Conservation (phyloP, 768 basidiomycete species). For the Kwoniella dendrophila region DNA sequence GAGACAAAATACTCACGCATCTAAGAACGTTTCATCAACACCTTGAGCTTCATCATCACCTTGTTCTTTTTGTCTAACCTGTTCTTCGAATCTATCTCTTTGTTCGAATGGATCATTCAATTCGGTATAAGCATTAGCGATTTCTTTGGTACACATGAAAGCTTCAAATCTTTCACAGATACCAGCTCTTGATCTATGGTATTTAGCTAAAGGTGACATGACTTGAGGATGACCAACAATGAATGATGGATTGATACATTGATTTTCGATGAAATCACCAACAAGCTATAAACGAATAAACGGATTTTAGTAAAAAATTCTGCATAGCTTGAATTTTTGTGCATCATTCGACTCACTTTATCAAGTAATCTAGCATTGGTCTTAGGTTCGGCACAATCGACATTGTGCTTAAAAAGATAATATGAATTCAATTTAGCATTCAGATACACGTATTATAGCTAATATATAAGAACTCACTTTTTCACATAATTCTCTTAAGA, state of each 20-base stretch:
- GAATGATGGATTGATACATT: slow-evolving; percentile 95
- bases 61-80: slow-evolving; percentile 87
- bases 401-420: slow-evolving; percentile 70
- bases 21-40: slow-evolving; percentile 91
- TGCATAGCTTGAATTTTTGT: not conserved
- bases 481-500: slow-evolving; percentile 75
- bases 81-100: slow-evolving; percentile 88
- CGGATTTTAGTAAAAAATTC: not conserved
- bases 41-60: slow-evolving; percentile 99
- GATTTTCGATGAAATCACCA: slow-evolving; percentile 94
- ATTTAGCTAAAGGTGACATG: slow-evolving; percentile 99
- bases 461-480: slow-evolving; percentile 64
- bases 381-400: slow-evolving; percentile 93
- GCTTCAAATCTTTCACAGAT: slow-evolving; percentile 98
- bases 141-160: slow-evolving; percentile 97
- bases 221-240: slow-evolving; percentile 99
- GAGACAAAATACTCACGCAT: slow-evolving; percentile 68
- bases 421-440: not conserved
- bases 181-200: slow-evolving; percentile 94
- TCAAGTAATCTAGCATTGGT: slow-evolving; percentile 93
- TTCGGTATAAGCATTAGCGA: slow-evolving; percentile 99
- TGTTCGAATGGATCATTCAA: slow-evolving; percentile 90
- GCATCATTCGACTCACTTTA: slow-evolving; percentile 63
- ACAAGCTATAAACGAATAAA: slow-evolving; percentile 68
- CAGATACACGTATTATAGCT: not conserved